Evolutionary conservation across 768 basidiomycete species (phyloP), one percentile per base, ranked within the genome.

Genomic region (Floccularia luteovirens): DNA sequence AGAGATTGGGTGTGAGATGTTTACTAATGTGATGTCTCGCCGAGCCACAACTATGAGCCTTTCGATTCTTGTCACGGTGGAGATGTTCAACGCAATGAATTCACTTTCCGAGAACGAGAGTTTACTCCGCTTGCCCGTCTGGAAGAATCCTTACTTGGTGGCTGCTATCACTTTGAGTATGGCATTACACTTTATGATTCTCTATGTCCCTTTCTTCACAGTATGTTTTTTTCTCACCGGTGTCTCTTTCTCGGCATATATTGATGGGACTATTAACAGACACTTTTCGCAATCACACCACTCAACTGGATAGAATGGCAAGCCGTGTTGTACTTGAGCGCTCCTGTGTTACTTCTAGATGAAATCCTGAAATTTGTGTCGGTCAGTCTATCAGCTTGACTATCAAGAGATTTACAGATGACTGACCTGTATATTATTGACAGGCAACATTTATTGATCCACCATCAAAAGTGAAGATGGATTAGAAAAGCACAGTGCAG

Each of bases 21-120:
- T 97, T 64, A 82, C 84, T 20, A 87, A 93, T 58, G 74, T 73
- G 45, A 80, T 90, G 74, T 68, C 94, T 10, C 80, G 80, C 51
- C 76, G 76, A 12, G 94, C 93, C 2, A 96, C 93, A 42, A 99
- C 94, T 16, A 90, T 98, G 75, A 93, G 90, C 48, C 67, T 99
- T 24, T 97, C 94, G 20, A 91, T 98, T 53, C 74, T 99, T 36
- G 94, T 99, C 41, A 92, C 84, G 2, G 80, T 94, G 39, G 90
- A 94, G 63, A 94, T 94, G 90, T 91, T 91, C 70, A 94, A 94
- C 61, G 90, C 90, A 24, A 90, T 92, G 85, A 98, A 98, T 63
- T 97, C 93, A 42, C 70, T 99, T 17, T 94, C 91, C 14, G 94
- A 99, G 65, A 97, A 96, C 27, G 94, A 97, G 67, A 90, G 87